These are phyloP conservation scores for Coemansia sp. DNA, from an alignment of 192 early-diverging fungal genomes.

Conservation along the genomic window DNA sequence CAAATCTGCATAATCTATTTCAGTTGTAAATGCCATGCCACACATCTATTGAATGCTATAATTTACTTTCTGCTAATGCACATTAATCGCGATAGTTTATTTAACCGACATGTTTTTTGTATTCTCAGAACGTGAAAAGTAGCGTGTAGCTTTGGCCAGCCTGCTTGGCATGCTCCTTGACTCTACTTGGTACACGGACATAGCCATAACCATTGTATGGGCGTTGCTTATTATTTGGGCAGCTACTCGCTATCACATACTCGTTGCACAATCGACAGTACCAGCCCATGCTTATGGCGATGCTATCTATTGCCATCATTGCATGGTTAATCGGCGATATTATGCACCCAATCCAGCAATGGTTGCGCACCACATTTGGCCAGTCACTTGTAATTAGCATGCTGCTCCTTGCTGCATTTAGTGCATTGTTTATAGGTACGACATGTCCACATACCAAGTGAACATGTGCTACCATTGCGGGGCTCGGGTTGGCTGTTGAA, in stretches of 20 bases:
- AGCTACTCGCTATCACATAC: conserved; percentile 28
- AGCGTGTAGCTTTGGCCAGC: conserved; percentile 29
- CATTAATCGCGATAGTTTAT: too few relatives aligned
- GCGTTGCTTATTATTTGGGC: conserved; percentile 8
- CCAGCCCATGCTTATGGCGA: conserved; percentile 3
- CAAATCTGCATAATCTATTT: conserved; percentile 6
- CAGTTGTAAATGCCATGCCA: not conserved
- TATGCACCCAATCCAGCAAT: conserved; percentile 14
- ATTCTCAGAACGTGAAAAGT: conserved; percentile 27
- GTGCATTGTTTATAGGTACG: not conserved
- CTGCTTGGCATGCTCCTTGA: conserved; percentile 26
- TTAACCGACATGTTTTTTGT: conserved; percentile 30
- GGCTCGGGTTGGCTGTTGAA: conserved; percentile 3
- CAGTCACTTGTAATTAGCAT: conserved; percentile 13
- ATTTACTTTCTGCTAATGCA: too few relatives aligned
- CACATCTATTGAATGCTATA: not conserved
- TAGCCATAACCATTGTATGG: conserved; percentile 20
- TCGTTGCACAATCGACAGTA: conserved; percentile 28
- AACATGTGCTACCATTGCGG: conserved; percentile 2
- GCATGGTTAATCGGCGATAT: conserved; percentile 49
- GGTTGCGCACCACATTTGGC: conserved; percentile 35
- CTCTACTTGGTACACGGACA: conserved; percentile 32
- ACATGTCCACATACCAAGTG: conserved; percentile 13
- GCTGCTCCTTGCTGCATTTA: not conserved
- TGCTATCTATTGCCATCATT: conserved; percentile 12